Conservation (phyloP, 768 basidiomycete species). For the Kwoniella europaea region DNA sequence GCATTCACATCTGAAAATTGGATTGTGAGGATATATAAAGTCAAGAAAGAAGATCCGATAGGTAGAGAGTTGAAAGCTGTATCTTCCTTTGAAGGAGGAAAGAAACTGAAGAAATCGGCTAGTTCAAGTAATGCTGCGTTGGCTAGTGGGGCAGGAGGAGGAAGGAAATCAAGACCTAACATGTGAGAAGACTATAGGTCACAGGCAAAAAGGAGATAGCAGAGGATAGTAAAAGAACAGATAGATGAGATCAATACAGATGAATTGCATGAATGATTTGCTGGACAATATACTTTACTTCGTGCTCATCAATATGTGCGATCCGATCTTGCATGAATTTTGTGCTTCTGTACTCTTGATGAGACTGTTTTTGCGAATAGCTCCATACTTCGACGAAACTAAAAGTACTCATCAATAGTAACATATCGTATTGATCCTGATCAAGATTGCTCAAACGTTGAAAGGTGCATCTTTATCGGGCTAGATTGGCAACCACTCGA, state of each 20-base stretch:
- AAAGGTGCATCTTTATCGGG: too few relatives aligned
- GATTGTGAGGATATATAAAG: slow-evolving; percentile 96
- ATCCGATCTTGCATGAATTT: too few relatives aligned
- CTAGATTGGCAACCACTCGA: too few relatives aligned
- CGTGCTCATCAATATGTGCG: too few relatives aligned
- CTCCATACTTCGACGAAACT: too few relatives aligned
- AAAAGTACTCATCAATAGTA: too few relatives aligned
- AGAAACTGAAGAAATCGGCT: slow-evolving; percentile 73
- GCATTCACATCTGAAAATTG: slow-evolving; percentile 99
- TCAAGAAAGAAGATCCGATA: slow-evolving; percentile 89
- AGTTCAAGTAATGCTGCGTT: slow-evolving; percentile 20
- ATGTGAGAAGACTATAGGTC: slow-evolving; percentile 13
- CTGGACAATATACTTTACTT: too few relatives aligned
- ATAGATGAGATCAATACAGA: background rate
- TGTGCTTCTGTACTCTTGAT: too few relatives aligned
- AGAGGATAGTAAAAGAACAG: background rate
- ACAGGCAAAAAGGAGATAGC: background rate
- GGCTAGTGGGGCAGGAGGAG: background rate
- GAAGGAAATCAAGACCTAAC: slow-evolving; percentile 37
- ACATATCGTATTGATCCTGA: too few relatives aligned
- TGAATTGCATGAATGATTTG: background rate
- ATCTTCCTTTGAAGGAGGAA: slow-evolving; percentile 81
- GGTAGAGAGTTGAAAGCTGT: slow-evolving; percentile 89
- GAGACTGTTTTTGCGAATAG: too few relatives aligned
- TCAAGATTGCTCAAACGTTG: too few relatives aligned